Base-by-base conservation (phyloP, 768 basidiomycete genomes). In the Pholiota microspora region DNA sequence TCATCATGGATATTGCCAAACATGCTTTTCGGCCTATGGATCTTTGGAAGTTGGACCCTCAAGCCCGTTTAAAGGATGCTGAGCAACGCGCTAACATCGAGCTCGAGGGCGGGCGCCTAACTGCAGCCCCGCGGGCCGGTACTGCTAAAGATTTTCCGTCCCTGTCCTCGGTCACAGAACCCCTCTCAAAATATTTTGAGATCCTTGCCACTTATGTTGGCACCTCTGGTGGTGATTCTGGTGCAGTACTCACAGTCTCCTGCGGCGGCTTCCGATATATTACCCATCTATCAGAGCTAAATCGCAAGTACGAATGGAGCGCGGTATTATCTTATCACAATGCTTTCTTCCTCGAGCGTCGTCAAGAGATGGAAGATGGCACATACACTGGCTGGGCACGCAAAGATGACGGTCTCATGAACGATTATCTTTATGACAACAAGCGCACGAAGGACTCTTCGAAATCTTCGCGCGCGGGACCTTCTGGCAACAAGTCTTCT, bases 121-220 rank as follows among this genome's bases (percentile, higher is more conserved):
- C 53, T 8, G 28, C 46, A 16, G 15, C 40, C 1, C 29, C 18
- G 5, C 36, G 36, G 2, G 24, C 47, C 15, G 55, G 58, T 9
- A 13, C 12, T 7, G 6, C 31, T 0, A 56, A 56, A 25, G 51
- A 56, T 28, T 59, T 53, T 23, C 60, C 56, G 0, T 21, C 56
- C 6, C 35, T 61, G 8, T 15, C 40, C 15, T 53, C 56, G 45
- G 48, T 61, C 6, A 5, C 56, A 9, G 45, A 53, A 6, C 60
- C 56, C 0, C 57, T 61, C 2, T 7, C 45, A 2, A 45, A 47
- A 8, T 58, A 58, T 15, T 61, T 61, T n/a, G 15, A 55, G 1
- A 29, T 58, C 6, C 50, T 61, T 0, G 35, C 27, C 1, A n/a
- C 29, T 2, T 45, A 52, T 16, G 59, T 56, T 6, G 47, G 45